A percentile compares a stretch with the other conserved stretches of the same genome.
Conservation (phyloP, 1,284 basidiomycete species). For the Sporisorium scitamineum region DNA sequence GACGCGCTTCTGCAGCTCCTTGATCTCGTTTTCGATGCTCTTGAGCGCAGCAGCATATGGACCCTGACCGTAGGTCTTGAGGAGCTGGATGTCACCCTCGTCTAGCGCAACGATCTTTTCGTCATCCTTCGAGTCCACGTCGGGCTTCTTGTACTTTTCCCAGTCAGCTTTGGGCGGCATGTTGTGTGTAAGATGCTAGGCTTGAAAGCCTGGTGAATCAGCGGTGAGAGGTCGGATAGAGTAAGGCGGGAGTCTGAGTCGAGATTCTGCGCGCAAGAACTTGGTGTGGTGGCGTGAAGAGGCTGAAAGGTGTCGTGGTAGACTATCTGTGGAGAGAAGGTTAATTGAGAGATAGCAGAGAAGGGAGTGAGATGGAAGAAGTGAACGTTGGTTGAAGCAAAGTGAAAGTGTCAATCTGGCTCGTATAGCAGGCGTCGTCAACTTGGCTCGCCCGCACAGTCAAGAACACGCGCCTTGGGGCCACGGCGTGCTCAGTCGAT, state of each 20-base stretch:
- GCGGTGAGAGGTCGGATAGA: neutral
- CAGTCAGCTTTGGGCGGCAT: conserved; percentile 69
- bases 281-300: neutral
- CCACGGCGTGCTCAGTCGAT: conserved; percentile 25
- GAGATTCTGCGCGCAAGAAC: neutral
- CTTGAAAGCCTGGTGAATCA: neutral
- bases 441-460: conserved; percentile 26
- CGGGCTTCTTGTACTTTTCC: conserved; percentile 68
- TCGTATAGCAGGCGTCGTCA: conserved; percentile 45
- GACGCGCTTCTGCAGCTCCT: conserved; percentile 95
- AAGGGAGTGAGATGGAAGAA: neutral
- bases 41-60: conserved; percentile 92
- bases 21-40: conserved; percentile 90
- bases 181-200: conserved; percentile 13
- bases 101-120: conserved; percentile 79
- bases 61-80: conserved; percentile 99
- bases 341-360: neutral
- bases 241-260: neutral
- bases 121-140: conserved; percentile 62
- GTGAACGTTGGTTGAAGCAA: conserved; percentile 3
- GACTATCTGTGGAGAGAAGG: neutral
- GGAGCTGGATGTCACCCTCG: conserved; percentile 97
- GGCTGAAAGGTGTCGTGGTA: neutral
- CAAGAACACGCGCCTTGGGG: neutral
- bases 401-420: conserved; percentile 11